These are phyloP conservation scores for Aspergillus sp. DNA, from an alignment of 2,329 filamentous ascomycete genomes.

Conservation along the genomic window DNA sequence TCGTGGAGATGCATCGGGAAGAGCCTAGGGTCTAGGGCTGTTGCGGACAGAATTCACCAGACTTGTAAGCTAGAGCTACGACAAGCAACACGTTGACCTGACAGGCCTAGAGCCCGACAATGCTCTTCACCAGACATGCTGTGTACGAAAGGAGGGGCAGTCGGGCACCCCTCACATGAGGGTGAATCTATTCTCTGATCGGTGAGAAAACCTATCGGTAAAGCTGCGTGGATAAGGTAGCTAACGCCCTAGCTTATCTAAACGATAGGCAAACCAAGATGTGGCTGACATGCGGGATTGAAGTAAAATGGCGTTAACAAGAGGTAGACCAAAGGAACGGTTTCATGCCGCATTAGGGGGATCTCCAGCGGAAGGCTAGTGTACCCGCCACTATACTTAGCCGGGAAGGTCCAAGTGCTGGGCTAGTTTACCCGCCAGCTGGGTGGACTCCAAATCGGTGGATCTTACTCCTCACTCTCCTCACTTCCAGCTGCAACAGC, in stretches of 20 bases:
- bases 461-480: not conserved
- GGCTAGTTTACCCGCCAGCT: constrained; percentile 1
- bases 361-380: not conserved
- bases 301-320: not conserved
- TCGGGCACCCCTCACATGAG: not conserved
- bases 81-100: too few relatives aligned
- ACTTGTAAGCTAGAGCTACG: too few relatives aligned
- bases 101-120: too few relatives aligned
- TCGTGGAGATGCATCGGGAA: not conserved
- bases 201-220: not conserved
- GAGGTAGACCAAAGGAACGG: not conserved
- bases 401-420: too few relatives aligned
- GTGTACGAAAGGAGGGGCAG: not conserved
- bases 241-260: not conserved
- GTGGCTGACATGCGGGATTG: too few relatives aligned
- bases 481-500: not conserved
- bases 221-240: not conserved
- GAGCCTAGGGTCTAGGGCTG: too few relatives aligned
- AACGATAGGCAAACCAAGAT: not conserved
- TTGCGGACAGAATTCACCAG: too few relatives aligned
- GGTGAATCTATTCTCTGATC: not conserved
- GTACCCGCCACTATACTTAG: not conserved
- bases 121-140: too few relatives aligned
- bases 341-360: not conserved
- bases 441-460: not conserved